These are phyloP conservation scores for Luffa acutangula DNA, from an alignment of 306 rosid species.

Conservation along the genomic window DNA sequence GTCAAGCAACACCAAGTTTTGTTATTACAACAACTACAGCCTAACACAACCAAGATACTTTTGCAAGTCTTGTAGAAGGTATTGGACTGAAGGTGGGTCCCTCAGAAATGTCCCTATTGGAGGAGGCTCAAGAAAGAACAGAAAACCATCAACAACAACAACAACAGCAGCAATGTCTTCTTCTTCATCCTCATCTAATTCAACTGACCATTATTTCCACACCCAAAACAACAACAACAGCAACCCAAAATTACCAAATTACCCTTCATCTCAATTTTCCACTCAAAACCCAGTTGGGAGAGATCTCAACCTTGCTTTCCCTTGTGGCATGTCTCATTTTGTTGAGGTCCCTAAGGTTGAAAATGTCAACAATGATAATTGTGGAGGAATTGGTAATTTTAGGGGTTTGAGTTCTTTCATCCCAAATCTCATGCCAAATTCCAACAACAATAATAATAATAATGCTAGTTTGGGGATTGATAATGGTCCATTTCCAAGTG, in stretches of 20 bases:
- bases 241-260: neutral
- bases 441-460: neutral
- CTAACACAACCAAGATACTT: conserved; percentile 75
- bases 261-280: neutral
- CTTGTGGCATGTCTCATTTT: neutral
- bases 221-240: neutral
- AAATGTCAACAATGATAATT: neutral
- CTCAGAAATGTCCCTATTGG: conserved; percentile 76
- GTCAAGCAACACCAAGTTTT: conserved; percentile 54
- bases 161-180: neutral
- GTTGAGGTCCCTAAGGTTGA: neutral
- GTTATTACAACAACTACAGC: conserved; percentile 81
- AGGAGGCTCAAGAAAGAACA: conserved; percentile 26
- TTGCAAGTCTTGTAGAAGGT: conserved; percentile 76
- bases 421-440: neutral
- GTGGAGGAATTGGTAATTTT: neutral
- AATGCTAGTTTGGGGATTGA: neutral
- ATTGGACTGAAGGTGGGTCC: conserved; percentile 79
- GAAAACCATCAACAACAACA: too few species aligned
- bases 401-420: neutral
- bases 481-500: neutral
- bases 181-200: neutral
- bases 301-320: neutral
- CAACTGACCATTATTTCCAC: neutral
- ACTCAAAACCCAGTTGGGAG: neutral